Percentiles rank a stretch among this genome's conserved stretches.
These are phyloP conservation scores for Phytopythium sindhum DNA, from an alignment of 352 stramenopile species.

Conservation along the genomic window DNA sequence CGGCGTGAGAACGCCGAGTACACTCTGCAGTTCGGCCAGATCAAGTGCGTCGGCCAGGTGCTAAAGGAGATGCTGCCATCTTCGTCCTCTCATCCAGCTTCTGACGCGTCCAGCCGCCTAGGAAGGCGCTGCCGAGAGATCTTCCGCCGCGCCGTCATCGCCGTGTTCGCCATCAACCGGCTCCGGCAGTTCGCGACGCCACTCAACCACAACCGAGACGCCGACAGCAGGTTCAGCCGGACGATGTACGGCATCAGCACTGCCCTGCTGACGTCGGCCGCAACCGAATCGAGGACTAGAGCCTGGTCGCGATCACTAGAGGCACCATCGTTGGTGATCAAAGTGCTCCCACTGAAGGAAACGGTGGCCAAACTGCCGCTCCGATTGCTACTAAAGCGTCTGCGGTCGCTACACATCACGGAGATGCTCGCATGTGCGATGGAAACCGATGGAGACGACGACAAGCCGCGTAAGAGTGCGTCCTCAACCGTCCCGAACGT, in stretches of 20 bases:
- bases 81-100: not conserved
- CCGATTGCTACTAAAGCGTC: constrained; percentile 30
- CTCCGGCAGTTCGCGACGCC: constrained; percentile 27
- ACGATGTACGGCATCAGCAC: constrained; percentile 35
- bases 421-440: constrained; percentile 31
- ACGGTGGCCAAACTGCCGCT: constrained; percentile 29
- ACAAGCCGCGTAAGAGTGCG: not conserved
- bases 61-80: constrained; percentile 51
- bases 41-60: constrained; percentile 62
- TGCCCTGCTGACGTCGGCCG: constrained; percentile 26
- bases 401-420: constrained; percentile 29
- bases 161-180: constrained; percentile 68
- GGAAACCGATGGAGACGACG: not conserved
- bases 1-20: constrained; percentile 46
- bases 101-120: too few species aligned
- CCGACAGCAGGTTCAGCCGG: not conserved
- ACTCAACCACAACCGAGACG: not conserved
- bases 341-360: constrained; percentile 30
- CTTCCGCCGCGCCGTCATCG: constrained; percentile 55
- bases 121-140: constrained; percentile 9
- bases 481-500: not conserved
- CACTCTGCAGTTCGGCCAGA: constrained; percentile 35
- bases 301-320: constrained; percentile 13
- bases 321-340: constrained; percentile 34
- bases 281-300: constrained; percentile 11